These are phyloP conservation scores for Protomyces inouyei DNA, from an alignment of 1,139 yeast genomes.

Conservation along the genomic window DNA sequence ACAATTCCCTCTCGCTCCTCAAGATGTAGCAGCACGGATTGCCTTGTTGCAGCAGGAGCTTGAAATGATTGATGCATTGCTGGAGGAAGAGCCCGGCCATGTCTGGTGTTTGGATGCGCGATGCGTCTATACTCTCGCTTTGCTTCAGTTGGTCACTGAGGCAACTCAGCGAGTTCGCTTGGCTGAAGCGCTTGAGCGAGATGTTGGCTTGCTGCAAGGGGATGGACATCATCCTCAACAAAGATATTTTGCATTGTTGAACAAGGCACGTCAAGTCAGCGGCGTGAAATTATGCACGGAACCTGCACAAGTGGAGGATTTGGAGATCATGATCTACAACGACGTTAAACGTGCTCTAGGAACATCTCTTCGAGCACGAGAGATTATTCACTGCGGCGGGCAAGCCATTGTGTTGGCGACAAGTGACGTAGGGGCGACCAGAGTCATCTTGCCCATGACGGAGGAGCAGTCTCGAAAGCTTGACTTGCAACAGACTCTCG, in stretches of 20 bases:
- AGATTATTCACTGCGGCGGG: neutral
- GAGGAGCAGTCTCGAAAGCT: neutral
- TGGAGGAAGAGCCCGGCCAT: conserved; percentile 42
- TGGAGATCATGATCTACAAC: neutral
- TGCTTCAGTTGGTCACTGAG: conserved; percentile 2
- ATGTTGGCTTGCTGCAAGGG: neutral
- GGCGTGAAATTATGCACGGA: neutral
- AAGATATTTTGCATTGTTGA: neutral
- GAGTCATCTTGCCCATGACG: neutral
- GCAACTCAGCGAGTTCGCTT: neutral
- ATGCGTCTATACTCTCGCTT: conserved; percentile 34
- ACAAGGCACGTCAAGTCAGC: neutral
- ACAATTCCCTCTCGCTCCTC: conserved; percentile 34
- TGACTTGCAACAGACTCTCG: neutral
- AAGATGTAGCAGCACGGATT: conserved; percentile 28
- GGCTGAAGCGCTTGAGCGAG: neutral
- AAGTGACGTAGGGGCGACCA: neutral
- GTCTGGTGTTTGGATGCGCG: conserved; percentile 42
- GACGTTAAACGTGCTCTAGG: neutral
- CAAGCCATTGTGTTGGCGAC: neutral
- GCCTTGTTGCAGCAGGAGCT: conserved; percentile 38
- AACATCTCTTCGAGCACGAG: neutral
- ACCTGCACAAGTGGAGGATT: neutral
- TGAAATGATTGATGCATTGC: conserved; percentile 39
- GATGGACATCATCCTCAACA: neutral